Base-by-base conservation (phyloP, 495 filamentous ascomycete species). In the Aspergillus affinis region DNA sequence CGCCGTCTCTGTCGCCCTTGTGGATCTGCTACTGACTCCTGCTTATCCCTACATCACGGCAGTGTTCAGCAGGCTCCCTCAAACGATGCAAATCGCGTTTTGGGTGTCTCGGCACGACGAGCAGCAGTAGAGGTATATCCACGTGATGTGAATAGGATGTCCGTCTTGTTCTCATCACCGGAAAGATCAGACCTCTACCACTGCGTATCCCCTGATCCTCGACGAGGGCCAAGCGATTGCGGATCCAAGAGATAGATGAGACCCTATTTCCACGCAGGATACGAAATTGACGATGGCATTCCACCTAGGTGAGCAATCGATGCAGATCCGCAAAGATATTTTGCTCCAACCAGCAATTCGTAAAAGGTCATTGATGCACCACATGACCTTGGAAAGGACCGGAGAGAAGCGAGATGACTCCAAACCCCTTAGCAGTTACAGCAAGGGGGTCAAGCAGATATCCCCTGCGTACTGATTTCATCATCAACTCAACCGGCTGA, bases 11-110 rank as follows among this genome's bases (percentile, higher is more conserved):
- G 84, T 93, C 1, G 72, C 84, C 4, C 72, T 93, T n/a, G 73
- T 93, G 23, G 91, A 91, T 4, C 74, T 93, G 41, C 69, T 93
- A n/a, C 74, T 95, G 12, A 91, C 92, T 0, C 90, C 91, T 0
- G 79, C 93, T 1, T 87, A 90, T 59, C 90, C 90, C 0, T 91
- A 86, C 62, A 85, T 86, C 2, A 86, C 84, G 20, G 82, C 82
- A 2, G 79, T 92, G 1, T 86, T 92, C 61, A 82, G 83, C 44
- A 75, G 80, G 57, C 75, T 86, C 15, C 77, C 81, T 4, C 78
- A 81, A 17, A 75, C 79, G 54, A 77, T 92, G 59, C 88, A 88
- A 64, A 84, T 85, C 84, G 30, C 82, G 82, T 17, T 74, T 95
- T 58, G 82, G 87, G 19, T 83, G 92, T 55, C 86, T 93, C 54